Conservation (phyloP, 2,329 filamentous ascomycete species). For the Botrytis deweyae region DNA sequence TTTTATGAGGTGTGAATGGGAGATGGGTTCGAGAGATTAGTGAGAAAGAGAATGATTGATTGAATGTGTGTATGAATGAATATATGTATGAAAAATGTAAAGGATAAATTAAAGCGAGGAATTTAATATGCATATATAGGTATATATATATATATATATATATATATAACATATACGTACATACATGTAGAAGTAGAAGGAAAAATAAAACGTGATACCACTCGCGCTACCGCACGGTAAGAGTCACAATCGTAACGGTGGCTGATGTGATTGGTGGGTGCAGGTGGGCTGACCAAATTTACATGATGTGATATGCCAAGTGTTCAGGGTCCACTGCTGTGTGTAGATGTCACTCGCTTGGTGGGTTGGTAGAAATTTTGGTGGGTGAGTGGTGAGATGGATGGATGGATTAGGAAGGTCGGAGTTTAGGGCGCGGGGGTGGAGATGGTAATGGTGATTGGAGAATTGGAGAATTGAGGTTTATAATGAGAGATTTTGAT, state of each 20-base stretch:
- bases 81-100: too few species aligned
- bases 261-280: not conserved
- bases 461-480: not conserved
- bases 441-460: not conserved
- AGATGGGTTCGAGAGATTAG: too few species aligned
- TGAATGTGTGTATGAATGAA: too few species aligned
- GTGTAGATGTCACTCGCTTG: not conserved
- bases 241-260: not conserved
- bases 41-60: too few species aligned
- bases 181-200: too few species aligned
- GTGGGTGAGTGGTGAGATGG: not conserved
- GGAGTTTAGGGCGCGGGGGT: not conserved
- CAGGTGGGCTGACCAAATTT: not conserved
- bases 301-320: conserved; percentile 3
- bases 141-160: not conserved
- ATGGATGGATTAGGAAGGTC: not conserved
- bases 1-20: not conserved
- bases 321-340: conserved; percentile 7
- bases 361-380: too few species aligned
- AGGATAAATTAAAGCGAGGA: too few species aligned
- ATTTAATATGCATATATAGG: too few species aligned
- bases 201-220: not conserved
- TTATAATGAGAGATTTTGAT: too few species aligned
- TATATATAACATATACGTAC: not conserved
- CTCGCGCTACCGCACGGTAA: not conserved